Percentiles rank a stretch among this genome's conserved stretches.
Evolutionary conservation across 352 stramenopile genomes (phyloP).

Genomic region (Thraustotheca clavata): DNA sequence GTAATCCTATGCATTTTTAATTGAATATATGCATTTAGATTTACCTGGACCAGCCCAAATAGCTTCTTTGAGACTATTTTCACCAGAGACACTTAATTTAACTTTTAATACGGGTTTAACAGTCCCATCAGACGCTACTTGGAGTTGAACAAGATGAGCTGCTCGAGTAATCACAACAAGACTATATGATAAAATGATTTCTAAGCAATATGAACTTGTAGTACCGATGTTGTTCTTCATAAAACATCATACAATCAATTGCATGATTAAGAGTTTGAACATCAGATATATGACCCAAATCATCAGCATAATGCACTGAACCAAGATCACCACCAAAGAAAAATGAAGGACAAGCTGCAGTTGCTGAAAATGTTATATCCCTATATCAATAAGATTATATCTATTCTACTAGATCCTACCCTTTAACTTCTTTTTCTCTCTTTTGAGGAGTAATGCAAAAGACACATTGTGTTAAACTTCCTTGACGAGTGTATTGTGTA

Average conservation of each 20-base stretch:
- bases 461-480: constrained; percentile 78
- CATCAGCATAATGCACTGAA: constrained; percentile 86
- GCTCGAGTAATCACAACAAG: constrained; percentile 88
- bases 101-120: constrained; percentile 81
- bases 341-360: constrained; percentile 65
- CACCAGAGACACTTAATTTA: constrained; percentile 84
- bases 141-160: constrained; percentile 84
- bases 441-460: constrained; percentile 53
- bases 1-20: constrained; percentile 29
- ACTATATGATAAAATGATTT: constrained; percentile 10
- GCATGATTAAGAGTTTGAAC: constrained; percentile 78
- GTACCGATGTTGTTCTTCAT: constrained; percentile 52
- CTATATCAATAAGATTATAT: constrained; percentile 5
- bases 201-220: constrained; percentile 24
- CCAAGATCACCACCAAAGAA: constrained; percentile 91
- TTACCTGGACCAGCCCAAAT: constrained; percentile 78
- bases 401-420: no score
- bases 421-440: constrained; percentile 36
- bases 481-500: constrained; percentile 80
- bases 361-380: constrained; percentile 33
- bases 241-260: constrained; percentile 88
- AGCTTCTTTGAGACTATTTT: constrained; percentile 69
- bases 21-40: neutral
- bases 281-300: constrained; percentile 87
- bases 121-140: constrained; percentile 76